Evolutionary conservation across 2,329 filamentous ascomycete genomes (phyloP), one percentile per base, ranked within the genome.

Genomic region (Fusarium sp.): DNA sequence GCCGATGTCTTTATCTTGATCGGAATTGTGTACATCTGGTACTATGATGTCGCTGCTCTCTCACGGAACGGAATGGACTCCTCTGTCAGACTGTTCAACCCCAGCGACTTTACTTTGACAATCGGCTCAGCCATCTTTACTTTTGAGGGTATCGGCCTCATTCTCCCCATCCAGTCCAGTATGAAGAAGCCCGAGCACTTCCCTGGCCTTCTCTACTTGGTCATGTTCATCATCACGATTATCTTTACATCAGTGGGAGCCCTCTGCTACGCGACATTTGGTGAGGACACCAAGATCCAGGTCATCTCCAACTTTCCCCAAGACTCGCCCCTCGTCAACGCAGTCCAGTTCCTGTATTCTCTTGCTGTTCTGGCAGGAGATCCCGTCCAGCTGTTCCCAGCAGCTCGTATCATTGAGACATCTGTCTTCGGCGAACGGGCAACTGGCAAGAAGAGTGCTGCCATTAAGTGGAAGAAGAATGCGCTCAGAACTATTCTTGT

Each of bases 381-480:
- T 45, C 91, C 91, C 0, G 91, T 94, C 3, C 91, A 94, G 78
- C 84, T 93, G 45, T 94, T 93, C 80, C 91, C 91, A 0, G 90
- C 91, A 9, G 83, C 92, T 52, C 87, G 91, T 69, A 94, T 93
- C 74, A 83, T 93, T 53, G 91, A 93, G 79, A 87, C 86, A 21
- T 86, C 84, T 44, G 75, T 93, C 17, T 92, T 94, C 62, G 89
- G 89, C n/a, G 83, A 86, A 63, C 84, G 85, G 58, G 91, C 90
- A 1, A 80, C 80, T 7, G 91, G 91, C 34, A 93, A 91, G 80
- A 87, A 86, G 72, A 87, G 86, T 64, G 76, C 81, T 34, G 80
- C 83, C 38, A 91, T 89, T 66, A 94, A 93, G 77, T 94, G 91
- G 91, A 89, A 89, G 80, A 94, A 94, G 84, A 94, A 94, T 71